These are phyloP conservation scores for Dactylellina leptospora DNA, from an alignment of 2,329 filamentous ascomycete genomes.

Conservation along the genomic window DNA sequence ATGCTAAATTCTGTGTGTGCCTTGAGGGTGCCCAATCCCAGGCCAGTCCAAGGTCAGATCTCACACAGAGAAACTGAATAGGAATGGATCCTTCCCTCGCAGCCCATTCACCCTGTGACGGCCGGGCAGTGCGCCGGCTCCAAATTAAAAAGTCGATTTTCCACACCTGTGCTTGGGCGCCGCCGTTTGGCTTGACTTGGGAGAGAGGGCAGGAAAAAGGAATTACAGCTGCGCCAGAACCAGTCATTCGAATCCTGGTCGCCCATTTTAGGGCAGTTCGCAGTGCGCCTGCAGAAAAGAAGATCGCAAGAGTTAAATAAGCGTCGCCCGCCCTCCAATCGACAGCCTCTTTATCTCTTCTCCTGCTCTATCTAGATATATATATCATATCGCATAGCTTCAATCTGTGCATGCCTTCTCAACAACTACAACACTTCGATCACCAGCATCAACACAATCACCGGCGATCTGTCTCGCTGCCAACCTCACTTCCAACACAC, in stretches of 20 bases:
- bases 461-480: constrained; percentile 25
- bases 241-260: constrained; percentile 33
- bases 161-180: background rate
- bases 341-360: constrained; percentile 3
- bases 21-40: constrained; percentile 36
- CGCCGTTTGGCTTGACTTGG: background rate
- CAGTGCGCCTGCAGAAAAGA: constrained; percentile 35
- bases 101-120: constrained; percentile 14
- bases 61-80: background rate
- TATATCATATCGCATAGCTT: background rate
- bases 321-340: constrained; percentile 20
- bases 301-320: constrained; percentile 42
- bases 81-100: constrained; percentile 5
- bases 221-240: background rate
- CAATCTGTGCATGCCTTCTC: background rate
- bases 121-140: constrained; percentile 35
- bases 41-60: background rate
- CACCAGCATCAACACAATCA: constrained; percentile 12
- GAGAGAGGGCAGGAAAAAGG: background rate
- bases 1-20: constrained; percentile 19
- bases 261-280: background rate
- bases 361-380: constrained; percentile 14
- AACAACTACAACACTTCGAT: constrained; percentile 19
- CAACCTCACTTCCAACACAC: constrained; percentile 28
- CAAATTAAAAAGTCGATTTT: constrained; percentile 34